Evolutionary conservation across 2,329 filamentous ascomycete species (phyloP).

Genomic region (Fusarium fujikuroi): DNA sequence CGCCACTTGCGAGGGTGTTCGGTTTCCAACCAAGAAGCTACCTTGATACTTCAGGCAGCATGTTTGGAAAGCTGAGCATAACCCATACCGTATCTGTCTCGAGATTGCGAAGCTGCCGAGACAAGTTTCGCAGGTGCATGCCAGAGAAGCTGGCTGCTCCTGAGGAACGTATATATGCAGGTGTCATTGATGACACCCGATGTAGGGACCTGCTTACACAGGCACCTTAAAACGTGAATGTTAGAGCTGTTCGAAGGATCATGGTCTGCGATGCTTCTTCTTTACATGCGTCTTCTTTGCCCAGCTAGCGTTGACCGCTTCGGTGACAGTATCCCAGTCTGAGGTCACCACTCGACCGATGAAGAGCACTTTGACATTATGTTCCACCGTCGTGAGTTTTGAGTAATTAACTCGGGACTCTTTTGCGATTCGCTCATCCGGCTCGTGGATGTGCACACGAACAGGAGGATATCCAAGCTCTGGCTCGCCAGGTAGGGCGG

Average conservation of each 20-base stretch:
- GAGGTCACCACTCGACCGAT: constrained; percentile 58
- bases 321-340: constrained; percentile 55
- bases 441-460: constrained; percentile 54
- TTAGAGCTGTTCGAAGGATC: constrained; percentile 15
- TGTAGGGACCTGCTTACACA: constrained; percentile 29
- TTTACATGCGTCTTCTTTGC: constrained; percentile 54
- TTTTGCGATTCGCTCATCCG: constrained; percentile 57
- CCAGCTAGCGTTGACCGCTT: constrained; percentile 63
- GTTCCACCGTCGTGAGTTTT: constrained; percentile 66
- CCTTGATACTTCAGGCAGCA: not conserved
- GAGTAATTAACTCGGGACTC: constrained; percentile 69
- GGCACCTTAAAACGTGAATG: constrained; percentile 43
- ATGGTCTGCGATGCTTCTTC: constrained; percentile 41
- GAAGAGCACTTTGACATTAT: constrained; percentile 68
- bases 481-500: constrained; percentile 55
- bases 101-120: constrained; percentile 22
- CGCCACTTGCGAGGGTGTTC: not conserved
- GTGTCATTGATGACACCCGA: constrained; percentile 36
- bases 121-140: constrained; percentile 35
- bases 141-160: constrained; percentile 28
- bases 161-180: constrained; percentile 48
- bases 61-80: not conserved
- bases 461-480: constrained; percentile 60
- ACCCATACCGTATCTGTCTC: constrained; percentile 16
- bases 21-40: not conserved